Percentiles rank a stretch among this genome's conserved stretches.
Evolutionary conservation across 495 filamentous ascomycete genomes (phyloP).

Genomic region (Neurospora sp.): DNA sequence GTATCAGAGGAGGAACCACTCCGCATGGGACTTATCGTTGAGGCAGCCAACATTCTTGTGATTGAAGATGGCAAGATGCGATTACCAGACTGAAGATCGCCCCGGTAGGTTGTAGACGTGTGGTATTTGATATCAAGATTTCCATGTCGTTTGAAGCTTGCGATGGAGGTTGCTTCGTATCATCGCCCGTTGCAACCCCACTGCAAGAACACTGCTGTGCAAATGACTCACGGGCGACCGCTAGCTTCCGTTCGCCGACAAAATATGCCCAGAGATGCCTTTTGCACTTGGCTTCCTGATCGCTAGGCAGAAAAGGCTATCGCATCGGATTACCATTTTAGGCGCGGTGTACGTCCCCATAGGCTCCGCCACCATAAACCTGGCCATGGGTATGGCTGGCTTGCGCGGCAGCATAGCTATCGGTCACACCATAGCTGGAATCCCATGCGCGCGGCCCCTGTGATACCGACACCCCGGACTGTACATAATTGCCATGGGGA

Average conservation of each 20-base stretch:
- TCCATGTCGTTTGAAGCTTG: not conserved
- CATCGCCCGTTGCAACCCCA: not conserved
- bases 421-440: conserved; percentile 20
- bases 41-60: not conserved
- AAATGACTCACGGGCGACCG: not conserved
- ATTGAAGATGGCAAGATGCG: not conserved
- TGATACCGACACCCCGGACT: conserved; percentile 16
- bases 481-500: conserved; percentile 16
- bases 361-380: conserved; percentile 31
- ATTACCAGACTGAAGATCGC: not conserved
- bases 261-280: not conserved
- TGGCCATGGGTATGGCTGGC: conserved; percentile 24
- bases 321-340: conserved; percentile 10
- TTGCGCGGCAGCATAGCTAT: conserved; percentile 24
- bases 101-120: not conserved
- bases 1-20: not conserved
- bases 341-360: conserved; percentile 32
- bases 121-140: not conserved
- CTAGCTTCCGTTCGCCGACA: not conserved
- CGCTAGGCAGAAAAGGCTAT: not conserved
- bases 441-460: conserved; percentile 26
- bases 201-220: not conserved
- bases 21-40: not conserved
- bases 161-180: not conserved
- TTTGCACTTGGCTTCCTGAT: not conserved